Evolutionary conservation across 352 stramenopile genomes (phyloP), one percentile per base, ranked within the genome.

Genomic region (Aphanomyces cochlioides): DNA sequence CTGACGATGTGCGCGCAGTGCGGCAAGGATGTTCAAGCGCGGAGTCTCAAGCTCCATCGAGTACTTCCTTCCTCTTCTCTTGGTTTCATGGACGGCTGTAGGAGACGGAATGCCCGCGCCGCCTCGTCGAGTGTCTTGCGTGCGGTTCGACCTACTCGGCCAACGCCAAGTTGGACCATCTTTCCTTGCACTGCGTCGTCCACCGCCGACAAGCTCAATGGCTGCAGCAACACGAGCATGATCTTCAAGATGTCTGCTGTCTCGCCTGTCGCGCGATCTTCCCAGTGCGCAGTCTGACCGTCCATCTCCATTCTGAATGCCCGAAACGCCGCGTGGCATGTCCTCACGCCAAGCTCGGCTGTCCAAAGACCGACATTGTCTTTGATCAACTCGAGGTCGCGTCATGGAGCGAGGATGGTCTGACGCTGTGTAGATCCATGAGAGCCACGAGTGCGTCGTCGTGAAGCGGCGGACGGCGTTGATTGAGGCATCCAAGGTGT

Each of bases 281-380:
- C 39, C 60, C 68, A 8, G 75, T 77, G 37, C 79, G 83, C 5
- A 38, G 75, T 12, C 67, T 92, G 37, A 56, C 76, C 40, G 76
- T 75, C 7, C 84, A 92, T 47, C 73, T 79, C 47, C 53, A 77
- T 28, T 79, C 77, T 64, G 59, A 76, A 37, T 92, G 84, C 39
- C 61, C 63, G 6, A 83, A 88, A 75, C 80, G 84, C 0, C 10
- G 74, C 15, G 78, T 90, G 1, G 2, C 63, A 2, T 92, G 84
- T 61, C 74, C 73, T 3, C 85, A 81, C 60, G 79, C 78, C 5
- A 68, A 84, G 12, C 82, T 78, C 73, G 83, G 84, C 7, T 92
- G 84, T 47, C n/a, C 63, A 3, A 69, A 74, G 19, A 73, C 28
- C 28, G 82, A 56, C 47, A 13, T 90, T 61, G 69, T 72, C 1